These are phyloP conservation scores for Heliamphora exappendiculata DNA, from an alignment of 148 eudicot species.

Conservation along the genomic window DNA sequence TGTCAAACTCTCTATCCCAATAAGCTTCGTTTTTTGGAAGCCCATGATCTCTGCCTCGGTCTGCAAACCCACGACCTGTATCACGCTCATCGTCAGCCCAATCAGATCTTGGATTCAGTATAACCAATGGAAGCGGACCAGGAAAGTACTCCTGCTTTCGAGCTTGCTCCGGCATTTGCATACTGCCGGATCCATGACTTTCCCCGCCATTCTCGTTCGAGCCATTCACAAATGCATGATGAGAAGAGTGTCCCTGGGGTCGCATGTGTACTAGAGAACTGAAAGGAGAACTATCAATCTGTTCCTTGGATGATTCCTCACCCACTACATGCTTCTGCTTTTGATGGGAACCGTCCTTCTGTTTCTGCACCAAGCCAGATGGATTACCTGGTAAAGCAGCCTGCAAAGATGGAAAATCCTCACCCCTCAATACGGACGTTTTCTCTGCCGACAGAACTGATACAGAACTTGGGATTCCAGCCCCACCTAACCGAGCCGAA, in stretches of 20 bases:
- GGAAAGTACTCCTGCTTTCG: slow-evolving; percentile 52
- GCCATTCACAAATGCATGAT: slow-evolving; percentile 25
- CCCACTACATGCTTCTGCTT: slow-evolving; percentile 41
- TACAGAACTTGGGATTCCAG: slow-evolving; percentile 26
- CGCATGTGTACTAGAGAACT: slow-evolving; percentile 38
- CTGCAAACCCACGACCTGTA: slow-evolving; percentile 62
- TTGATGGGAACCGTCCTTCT: slow-evolving; percentile 48
- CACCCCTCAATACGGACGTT: slow-evolving; percentile 71
- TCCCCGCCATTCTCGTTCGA: slow-evolving; percentile 24
- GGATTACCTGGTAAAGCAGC: slow-evolving; percentile 58
- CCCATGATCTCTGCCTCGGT: slow-evolving; percentile 51
- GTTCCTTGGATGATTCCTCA: slow-evolving; percentile 40
- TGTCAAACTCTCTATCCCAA: slow-evolving; percentile 87
- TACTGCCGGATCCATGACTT: slow-evolving; percentile 26
- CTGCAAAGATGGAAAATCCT: slow-evolving; percentile 81
- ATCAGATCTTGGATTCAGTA: slow-evolving; percentile 77
- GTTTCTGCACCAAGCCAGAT: slow-evolving; percentile 53
- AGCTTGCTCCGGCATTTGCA: slow-evolving; percentile 30
- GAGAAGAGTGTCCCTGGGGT: slow-evolving; percentile 35
- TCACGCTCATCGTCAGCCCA: slow-evolving; percentile 99
- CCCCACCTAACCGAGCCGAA: slow-evolving; percentile 38
- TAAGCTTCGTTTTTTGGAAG: slow-evolving; percentile 47
- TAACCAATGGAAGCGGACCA: slow-evolving; percentile 69
- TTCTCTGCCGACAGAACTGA: slow-evolving; percentile 27
- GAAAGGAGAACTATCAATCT: slow-evolving; percentile 30